These are phyloP conservation scores for Apocynum venetum DNA, from an alignment of 257 asterid species.

Conservation along the genomic window DNA sequence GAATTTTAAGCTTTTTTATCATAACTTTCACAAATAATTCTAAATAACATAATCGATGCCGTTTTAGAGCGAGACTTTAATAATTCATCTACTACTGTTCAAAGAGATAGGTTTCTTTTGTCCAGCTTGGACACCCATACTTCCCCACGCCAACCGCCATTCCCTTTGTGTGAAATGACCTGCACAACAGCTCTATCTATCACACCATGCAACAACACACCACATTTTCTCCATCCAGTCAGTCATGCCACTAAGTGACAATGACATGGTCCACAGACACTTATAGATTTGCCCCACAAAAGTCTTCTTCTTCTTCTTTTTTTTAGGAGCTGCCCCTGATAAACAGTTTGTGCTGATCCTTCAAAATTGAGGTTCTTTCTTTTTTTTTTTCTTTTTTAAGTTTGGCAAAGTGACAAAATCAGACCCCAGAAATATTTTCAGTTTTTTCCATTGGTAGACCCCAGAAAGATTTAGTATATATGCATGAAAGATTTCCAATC, in stretches of 20 bases:
- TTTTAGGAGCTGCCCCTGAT: background rate
- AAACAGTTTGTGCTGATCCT: background rate
- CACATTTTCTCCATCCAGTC: conserved; percentile 34
- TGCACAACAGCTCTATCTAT: conserved; percentile 16
- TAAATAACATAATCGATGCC: no score
- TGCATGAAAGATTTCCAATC: background rate
- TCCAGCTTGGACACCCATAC: conserved; percentile 45
- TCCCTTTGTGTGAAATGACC: conserved; percentile 24
- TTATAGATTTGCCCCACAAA: background rate
- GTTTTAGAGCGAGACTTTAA: no score
- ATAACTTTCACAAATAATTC: no score
- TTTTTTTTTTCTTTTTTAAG: no score
- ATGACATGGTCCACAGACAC: conserved; percentile 45
- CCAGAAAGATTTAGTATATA: conserved; percentile 6
- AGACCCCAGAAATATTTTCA: conserved; percentile 3
- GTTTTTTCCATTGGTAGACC: background rate
- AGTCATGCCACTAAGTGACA: conserved; percentile 27
- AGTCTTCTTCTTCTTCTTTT: no score
- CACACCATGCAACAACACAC: conserved; percentile 24
- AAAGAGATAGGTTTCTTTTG: no score
- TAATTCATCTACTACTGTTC: no score
- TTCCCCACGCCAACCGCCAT: conserved; percentile 36
- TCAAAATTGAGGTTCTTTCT: background rate
- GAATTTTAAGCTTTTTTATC: no score
- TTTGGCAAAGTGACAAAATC: background rate